These are phyloP conservation scores for Aurifilum marmelostoma DNA, from an alignment of 2,329 filamentous ascomycete genomes.

Conservation along the genomic window DNA sequence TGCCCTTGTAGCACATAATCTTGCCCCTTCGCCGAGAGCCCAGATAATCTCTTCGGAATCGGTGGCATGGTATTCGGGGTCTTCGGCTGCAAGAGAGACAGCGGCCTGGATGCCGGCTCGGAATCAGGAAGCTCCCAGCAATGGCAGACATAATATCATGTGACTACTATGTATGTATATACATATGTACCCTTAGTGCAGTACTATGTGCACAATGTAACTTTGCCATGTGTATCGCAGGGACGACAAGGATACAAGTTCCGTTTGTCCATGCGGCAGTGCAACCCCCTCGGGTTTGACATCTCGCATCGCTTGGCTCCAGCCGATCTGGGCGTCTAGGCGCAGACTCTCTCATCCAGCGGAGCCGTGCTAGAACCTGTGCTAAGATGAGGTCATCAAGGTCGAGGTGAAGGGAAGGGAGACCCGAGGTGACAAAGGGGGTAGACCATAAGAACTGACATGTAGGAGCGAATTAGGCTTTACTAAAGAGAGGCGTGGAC, in stretches of 20 bases:
- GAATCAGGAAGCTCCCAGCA: neutral
- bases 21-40: neutral
- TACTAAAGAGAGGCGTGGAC: neutral
- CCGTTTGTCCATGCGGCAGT: neutral
- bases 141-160: neutral
- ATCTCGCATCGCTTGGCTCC: neutral
- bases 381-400: neutral
- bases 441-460: neutral
- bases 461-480: neutral
- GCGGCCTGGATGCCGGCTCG: neutral
- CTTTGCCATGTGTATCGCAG: neutral
- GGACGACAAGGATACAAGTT: neutral
- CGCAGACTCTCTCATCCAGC: constrained; percentile 16
- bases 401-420: neutral
- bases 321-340: constrained; percentile 24
- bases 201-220: neutral
- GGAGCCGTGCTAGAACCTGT: neutral
- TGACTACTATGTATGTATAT: neutral
- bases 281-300: constrained; percentile 5
- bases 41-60: neutral
- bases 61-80: neutral
- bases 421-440: neutral
- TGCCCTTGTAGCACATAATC: neutral
- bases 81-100: neutral
- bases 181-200: neutral